Base-by-base conservation (phyloP, 768 basidiomycete genomes). In the Macrolepiota dolichaula region DNA sequence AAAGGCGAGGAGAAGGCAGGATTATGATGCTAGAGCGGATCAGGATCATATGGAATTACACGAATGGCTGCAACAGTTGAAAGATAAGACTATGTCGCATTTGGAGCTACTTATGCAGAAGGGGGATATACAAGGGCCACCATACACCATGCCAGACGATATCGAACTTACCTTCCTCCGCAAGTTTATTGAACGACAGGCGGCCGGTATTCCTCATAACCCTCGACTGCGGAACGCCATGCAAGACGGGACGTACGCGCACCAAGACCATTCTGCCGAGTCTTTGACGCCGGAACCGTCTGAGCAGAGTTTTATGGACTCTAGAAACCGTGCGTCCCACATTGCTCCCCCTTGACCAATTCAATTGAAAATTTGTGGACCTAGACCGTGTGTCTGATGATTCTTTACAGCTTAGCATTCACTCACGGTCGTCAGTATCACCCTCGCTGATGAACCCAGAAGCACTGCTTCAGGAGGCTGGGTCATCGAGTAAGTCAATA, bases 11-110 rank as follows among this genome's bases (percentile, higher is more conserved):
- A 77, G 91, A 73, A 85, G 91, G 63, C 91, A 92, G 74, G 91
- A 92, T 75, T 92, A 89, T 74, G 89, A 92, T 69, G 85, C 88
- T 54, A 85, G 87, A 52, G 91, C 91, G 1, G 91, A 92, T 77
- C 91, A 91, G 70, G 91, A 92, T 69, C 91, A 92, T 68, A 92
- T 92, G 90, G 91, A 92, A 69, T 75, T 92, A 22, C 91, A 92
- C 67, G 91, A 92, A 69, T 92, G 91, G 91, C 76, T 92, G 1
- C 91, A 92, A 67, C 91, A 92, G 71, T 78, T 92, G 66, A 92
- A 92, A 72, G 91, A 92, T 74, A 92, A 91, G 73, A 91, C 88
- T 55, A 92, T 92, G 91, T 89, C 89, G 51, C 89, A 92, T 74
- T 80, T 92, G 49, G 91, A 92, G 71, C 80, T 92, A 2, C 84